Base-by-base conservation (phyloP, 495 filamentous ascomycete species). In the Penicillium longicatenatum region DNA sequence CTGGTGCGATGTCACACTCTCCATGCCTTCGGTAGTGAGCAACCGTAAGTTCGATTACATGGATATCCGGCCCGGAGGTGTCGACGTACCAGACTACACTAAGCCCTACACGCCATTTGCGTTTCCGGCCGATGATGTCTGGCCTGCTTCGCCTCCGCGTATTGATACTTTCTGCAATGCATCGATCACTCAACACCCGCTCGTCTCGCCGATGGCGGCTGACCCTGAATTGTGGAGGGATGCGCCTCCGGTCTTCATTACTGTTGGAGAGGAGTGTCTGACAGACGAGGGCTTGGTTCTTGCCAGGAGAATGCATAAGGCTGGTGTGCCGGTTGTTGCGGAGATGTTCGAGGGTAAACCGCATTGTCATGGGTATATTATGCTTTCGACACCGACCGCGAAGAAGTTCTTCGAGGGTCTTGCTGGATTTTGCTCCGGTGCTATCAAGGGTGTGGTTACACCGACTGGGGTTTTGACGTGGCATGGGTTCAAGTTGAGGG, bases 311-410 rank as follows among this genome's bases (percentile, higher is more conserved):
- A 75, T 90, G 3, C 76, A 81, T 29, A 61, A 66, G 7, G 84
- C 86, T 14, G 87, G 87, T 12, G 89, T 89, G 1, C 60, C 69
- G 1, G 84, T 96, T 6, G 73, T 83, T 31, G 88, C 85, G 39
- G 85, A 92, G 64, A 81, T 91, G 70, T 96, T 85, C 62, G 89
- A 93, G 70, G 88, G 86, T 1, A 95, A 96, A 91, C 92, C 93
- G 44, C 93, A 98, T 66, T 90, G 88, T 57, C 96, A 95, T 67
- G 85, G 79, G 0, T 62, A 86, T 59, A 48, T 95, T 0, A 71
- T 96, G 55, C 70, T 77, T n/a, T 66, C 63, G n/a, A 62, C 82
- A 1, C 52, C 71, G 1, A 81, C 75, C 6, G 64, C 78, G 2
- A 72, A 70, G 54, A 69, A 76, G 45, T 88, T 84, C 62, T 80